Conservation (phyloP, 2,329 filamentous ascomycete species). For the Elsinoe fawcettii region DNA sequence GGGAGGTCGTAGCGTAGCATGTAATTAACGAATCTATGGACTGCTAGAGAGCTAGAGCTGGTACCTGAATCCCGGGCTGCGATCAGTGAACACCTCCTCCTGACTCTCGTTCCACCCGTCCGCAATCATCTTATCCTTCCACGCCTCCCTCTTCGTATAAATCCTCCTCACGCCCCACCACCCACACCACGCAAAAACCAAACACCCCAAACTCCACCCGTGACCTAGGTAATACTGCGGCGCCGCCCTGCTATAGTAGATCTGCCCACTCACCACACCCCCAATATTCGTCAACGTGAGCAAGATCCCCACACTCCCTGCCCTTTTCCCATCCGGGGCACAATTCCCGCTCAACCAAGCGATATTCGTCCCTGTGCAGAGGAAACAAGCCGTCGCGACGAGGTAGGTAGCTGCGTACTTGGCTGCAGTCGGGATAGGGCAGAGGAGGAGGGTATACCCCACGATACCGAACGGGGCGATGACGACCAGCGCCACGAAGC, state of each 20-base stretch:
- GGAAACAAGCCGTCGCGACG: constrained; percentile 28
- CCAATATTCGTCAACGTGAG: constrained; percentile 30
- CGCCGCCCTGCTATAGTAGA: constrained; percentile 22
- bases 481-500: constrained; percentile 33
- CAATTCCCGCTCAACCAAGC: constrained; percentile 30
- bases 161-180: constrained; percentile 28
- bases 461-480: constrained; percentile 27
- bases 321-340: constrained; percentile 29
- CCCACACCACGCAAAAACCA: constrained; percentile 23
- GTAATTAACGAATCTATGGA: too few species aligned
- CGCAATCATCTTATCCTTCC: constrained; percentile 27
- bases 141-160: constrained; percentile 29
- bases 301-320: constrained; percentile 27
- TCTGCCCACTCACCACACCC: constrained; percentile 29
- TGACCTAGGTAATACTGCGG: constrained; percentile 28
- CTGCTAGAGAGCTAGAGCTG: constrained; percentile 7
- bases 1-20: neutral
- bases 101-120: constrained; percentile 22
- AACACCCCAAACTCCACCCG: constrained; percentile 28
- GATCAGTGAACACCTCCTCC: constrained; percentile 25
- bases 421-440: constrained; percentile 23
- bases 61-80: constrained; percentile 28
- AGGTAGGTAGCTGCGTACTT: constrained; percentile 30
- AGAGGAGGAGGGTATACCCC: constrained; percentile 29
- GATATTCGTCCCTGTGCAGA: constrained; percentile 30